phyloP scores from a whole-genome alignment of 345 rosid species.

The Melaleuca quinquenervia region DNA sequence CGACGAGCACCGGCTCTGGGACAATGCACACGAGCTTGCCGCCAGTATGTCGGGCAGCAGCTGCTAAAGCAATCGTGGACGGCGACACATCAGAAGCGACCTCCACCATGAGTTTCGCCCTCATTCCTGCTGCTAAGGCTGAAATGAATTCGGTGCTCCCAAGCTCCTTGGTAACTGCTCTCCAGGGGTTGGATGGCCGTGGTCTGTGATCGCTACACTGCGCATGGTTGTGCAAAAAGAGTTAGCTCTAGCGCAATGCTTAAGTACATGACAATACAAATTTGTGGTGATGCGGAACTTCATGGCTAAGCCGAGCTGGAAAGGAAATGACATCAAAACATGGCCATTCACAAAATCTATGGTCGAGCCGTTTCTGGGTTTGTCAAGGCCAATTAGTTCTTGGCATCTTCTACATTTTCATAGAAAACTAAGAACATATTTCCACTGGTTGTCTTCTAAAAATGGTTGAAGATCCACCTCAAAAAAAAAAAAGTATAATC shows the following conservation, averaged over 20 bases:
- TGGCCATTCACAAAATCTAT: background rate
- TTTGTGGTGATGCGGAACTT: background rate
- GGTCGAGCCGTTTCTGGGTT: background rate
- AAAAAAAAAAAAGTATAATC: background rate
- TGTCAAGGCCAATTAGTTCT: background rate
- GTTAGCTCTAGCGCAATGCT: background rate
- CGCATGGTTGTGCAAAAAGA: background rate
- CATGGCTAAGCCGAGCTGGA: background rate
- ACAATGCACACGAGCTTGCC: slow-evolving; percentile 34
- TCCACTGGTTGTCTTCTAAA: background rate
- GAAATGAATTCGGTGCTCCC: slow-evolving; percentile 41
- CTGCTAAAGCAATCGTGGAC: slow-evolving; percentile 35
- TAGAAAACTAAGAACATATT: background rate
- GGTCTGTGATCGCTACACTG: slow-evolving; percentile 14
- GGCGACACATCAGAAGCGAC: slow-evolving; percentile 20
- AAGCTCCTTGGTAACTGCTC: slow-evolving; percentile 9
- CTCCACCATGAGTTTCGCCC: slow-evolving; percentile 36
- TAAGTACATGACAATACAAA: background rate
- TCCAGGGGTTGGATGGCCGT: slow-evolving; percentile 4
- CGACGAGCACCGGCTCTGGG: slow-evolving; percentile 18
- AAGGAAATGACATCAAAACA: background rate
- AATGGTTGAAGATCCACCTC: background rate
- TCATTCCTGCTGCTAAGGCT: slow-evolving; percentile 40
- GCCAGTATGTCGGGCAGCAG: slow-evolving; percentile 36
- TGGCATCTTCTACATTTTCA: background rate